phyloP scores from a whole-genome alignment of 2,329 filamentous ascomycete genomes.

The Nemania bipapillata region DNA sequence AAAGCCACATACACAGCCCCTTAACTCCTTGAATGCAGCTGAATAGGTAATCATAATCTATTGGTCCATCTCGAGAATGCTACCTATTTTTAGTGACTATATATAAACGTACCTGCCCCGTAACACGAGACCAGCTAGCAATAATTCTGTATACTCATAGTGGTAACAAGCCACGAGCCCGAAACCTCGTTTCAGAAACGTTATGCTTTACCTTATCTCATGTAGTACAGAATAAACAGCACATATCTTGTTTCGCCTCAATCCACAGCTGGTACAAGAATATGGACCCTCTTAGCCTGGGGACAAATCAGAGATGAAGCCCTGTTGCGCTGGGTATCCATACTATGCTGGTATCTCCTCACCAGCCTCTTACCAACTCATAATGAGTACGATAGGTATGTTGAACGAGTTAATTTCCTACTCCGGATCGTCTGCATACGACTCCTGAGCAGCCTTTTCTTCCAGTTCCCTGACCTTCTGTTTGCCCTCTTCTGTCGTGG shows the following conservation, averaged over 20 bases:
- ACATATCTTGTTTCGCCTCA: not conserved
- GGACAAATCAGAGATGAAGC: not conserved
- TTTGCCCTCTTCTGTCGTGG: conserved; percentile 87
- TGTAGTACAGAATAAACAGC: not conserved
- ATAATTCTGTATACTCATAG: no score
- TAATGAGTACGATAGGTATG: conserved; percentile 3
- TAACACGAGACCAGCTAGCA: not conserved
- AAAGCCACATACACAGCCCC: not conserved
- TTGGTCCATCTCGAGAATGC: not conserved
- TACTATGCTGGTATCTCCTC: not conserved
- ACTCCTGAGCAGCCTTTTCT: conserved; percentile 60
- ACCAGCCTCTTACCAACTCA: not conserved
- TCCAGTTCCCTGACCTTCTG: conserved; percentile 81
- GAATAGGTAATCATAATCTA: not conserved
- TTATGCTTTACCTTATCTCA: not conserved
- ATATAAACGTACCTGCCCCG: no score
- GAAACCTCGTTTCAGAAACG: not conserved
- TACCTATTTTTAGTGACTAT: not conserved
- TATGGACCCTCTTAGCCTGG: not conserved
- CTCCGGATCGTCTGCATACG: conserved; percentile 57
- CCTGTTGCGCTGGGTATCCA: conserved; percentile 11
- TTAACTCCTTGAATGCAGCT: not conserved
- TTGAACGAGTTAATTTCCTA: conserved; percentile 40
- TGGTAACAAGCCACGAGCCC: not conserved
- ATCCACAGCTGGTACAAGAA: not conserved